Evolutionary conservation across 352 stramenopile species (phyloP), one percentile per base, ranked within the genome.

Genomic region (Pythium apleroticum): DNA sequence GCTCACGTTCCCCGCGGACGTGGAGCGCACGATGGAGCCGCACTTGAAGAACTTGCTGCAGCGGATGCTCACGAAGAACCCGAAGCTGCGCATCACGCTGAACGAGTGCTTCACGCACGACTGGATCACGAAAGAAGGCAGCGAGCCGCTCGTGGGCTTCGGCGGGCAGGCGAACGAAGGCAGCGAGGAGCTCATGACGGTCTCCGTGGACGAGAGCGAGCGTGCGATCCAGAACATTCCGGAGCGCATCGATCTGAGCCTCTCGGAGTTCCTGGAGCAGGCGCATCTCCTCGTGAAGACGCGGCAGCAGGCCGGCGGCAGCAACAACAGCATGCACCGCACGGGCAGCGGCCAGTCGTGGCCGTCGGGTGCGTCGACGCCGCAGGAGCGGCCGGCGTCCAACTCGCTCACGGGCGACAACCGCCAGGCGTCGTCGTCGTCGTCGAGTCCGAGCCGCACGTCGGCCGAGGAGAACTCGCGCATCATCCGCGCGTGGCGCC

Each of bases 51-150:
- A 98, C 50, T 66, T 98, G 25, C 66, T 98, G 25, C 79, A 93
- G 59, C 85, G 84, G n/a, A 96, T 98, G 88, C 77, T 98, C 11
- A 94, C 87, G 0, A 97, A 97, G 55, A 84, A 96, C 57, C 89
- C 89, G 25, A 75, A 77, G 1, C 66, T 90, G n/a, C 81, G 91
- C 19, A 91, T 95, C 52, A 78, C 81, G 17, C 59, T 97, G 7
- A 80, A 77, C 19, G 85, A 95, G 19, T 90, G 90, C 46, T 97
- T 97, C 65, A 85, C 77, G 19, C 91, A 98, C 67, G 91, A 97
- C 56, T 98, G 91, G 91, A 88, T 91, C 57, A 97, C 91, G 10
- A 92, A 96, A n/a, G 91, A 98, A 73, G 91, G 91, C 17, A 95
- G 86, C 22, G 88, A 97, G n/a, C 86, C 88, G 14, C 77, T 95